These are phyloP conservation scores for Dactylellina cionopaga DNA, from an alignment of 2,329 filamentous ascomycete species.

Conservation along the genomic window DNA sequence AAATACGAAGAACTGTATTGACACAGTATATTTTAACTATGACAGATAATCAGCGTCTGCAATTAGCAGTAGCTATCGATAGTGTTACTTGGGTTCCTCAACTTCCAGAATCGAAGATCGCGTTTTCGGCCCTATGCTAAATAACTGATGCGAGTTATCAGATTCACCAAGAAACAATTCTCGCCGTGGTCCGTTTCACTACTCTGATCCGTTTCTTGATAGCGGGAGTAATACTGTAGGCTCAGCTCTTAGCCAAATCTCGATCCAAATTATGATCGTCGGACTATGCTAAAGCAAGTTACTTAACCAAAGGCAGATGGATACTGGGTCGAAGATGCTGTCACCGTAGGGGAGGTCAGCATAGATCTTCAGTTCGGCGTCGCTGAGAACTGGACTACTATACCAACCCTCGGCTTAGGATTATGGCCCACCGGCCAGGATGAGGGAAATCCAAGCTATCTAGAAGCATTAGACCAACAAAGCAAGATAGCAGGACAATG, in stretches of 20 bases:
- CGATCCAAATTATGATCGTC: background rate
- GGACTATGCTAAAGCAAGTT: background rate
- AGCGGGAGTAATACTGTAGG: too few species aligned
- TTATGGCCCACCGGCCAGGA: background rate
- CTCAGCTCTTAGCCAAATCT: background rate
- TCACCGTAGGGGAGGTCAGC: slow-evolving; percentile 1
- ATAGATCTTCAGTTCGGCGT: slow-evolving; percentile 14
- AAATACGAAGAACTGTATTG: background rate
- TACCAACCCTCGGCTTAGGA: slow-evolving; percentile 22
- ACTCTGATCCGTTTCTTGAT: too few species aligned
- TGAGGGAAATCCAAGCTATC: background rate
- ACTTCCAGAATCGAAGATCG: background rate
- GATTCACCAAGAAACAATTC: background rate
- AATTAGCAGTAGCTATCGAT: background rate
- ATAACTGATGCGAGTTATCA: background rate
- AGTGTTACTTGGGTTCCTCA: slow-evolving; percentile 15
- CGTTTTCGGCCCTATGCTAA: background rate
- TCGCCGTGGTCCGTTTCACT: too few species aligned
- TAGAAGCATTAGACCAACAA: slow-evolving; percentile 18
- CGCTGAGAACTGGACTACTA: slow-evolving; percentile 2
- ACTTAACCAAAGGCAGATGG: background rate
- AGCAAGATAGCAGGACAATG: slow-evolving; percentile 25
- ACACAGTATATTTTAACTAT: background rate
- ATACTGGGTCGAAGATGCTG: background rate
- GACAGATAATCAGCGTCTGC: slow-evolving; percentile 2